phyloP scores from a whole-genome alignment of 176 grass and related monocot species.

The Hordeum marinum region DNA sequence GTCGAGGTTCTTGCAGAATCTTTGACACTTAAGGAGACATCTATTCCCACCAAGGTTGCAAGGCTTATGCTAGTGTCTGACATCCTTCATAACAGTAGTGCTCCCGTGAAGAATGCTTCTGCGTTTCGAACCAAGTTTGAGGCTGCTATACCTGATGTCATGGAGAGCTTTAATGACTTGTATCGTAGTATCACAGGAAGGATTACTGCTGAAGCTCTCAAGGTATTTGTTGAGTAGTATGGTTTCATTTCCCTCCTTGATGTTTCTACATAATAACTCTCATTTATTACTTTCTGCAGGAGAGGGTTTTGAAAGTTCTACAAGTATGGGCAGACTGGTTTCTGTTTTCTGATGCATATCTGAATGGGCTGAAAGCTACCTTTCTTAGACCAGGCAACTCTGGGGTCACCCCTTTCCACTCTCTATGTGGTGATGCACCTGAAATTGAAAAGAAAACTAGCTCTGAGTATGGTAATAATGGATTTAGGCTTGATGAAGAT shows the following conservation, averaged over 20 bases:
- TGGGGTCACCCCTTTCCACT: conserved; percentile 75
- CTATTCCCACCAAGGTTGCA: conserved; percentile 95
- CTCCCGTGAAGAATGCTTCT: conserved; percentile 96
- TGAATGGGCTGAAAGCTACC: conserved; percentile 83
- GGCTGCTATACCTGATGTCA: conserved; percentile 75
- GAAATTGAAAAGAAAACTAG: conserved; percentile 87
- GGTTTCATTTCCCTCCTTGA: conserved; percentile 13
- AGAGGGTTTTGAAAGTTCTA: conserved; percentile 94
- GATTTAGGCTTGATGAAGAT: conserved; percentile 85
- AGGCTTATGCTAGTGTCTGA: conserved; percentile 96
- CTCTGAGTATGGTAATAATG: conserved; percentile 48
- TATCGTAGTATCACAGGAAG: conserved; percentile 88
- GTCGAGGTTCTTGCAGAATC: conserved; percentile 96
- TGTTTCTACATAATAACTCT: conserved; percentile 12
- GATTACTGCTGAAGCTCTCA: conserved; percentile 97
- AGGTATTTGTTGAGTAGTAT: conserved; percentile 48
- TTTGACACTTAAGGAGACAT: conserved; percentile 86
- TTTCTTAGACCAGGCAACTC: conserved; percentile 87
- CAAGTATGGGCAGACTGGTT: conserved; percentile 99
- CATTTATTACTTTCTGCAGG: conserved; percentile 51
- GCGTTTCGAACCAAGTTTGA: conserved; percentile 96
- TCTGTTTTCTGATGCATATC: conserved; percentile 97
- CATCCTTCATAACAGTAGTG: conserved; percentile 97
- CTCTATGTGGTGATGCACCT: conserved; percentile 80
- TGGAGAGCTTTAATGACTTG: conserved; percentile 96